Percentiles rank a stretch among this genome's conserved stretches.
phyloP scores from a whole-genome alignment of 306 rosid species.

The Fagus sylvatica region DNA sequence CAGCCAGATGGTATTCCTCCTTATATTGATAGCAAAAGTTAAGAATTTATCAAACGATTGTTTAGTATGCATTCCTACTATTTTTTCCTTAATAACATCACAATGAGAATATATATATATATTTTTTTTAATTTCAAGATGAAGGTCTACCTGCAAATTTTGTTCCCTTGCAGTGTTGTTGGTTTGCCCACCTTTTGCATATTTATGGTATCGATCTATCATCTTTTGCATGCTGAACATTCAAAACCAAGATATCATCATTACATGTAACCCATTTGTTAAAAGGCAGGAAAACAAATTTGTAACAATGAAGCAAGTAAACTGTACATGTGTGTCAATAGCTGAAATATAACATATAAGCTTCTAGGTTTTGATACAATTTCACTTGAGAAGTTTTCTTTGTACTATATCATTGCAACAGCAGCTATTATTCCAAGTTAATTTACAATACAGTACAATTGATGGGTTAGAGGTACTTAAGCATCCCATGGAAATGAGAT shows the following conservation, averaged over 20 bases:
- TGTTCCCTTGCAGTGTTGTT: conserved; percentile 29
- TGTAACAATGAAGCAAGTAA: background rate
- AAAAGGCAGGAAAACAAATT: background rate
- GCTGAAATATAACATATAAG: background rate
- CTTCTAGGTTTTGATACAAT: background rate
- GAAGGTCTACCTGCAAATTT: conserved; percentile 47
- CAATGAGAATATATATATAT: too few species aligned
- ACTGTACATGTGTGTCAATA: background rate
- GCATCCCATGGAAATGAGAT: background rate
- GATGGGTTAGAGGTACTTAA: background rate
- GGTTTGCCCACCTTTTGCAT: conserved; percentile 26
- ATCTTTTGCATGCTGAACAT: conserved; percentile 51
- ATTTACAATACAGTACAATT: background rate
- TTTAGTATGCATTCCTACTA: background rate
- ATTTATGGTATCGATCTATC: conserved; percentile 38
- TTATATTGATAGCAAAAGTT: background rate
- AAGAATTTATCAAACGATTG: background rate
- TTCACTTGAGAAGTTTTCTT: background rate
- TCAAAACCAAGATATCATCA: conserved; percentile 1
- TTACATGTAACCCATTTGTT: background rate
- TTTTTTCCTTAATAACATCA: background rate
- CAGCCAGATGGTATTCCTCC: background rate
- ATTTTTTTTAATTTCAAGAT: conserved; percentile 6
- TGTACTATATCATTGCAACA: background rate
- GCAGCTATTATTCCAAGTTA: background rate